These are phyloP conservation scores for Malassezia furfur DNA, from an alignment of 1,284 basidiomycete species.

Conservation along the genomic window DNA sequence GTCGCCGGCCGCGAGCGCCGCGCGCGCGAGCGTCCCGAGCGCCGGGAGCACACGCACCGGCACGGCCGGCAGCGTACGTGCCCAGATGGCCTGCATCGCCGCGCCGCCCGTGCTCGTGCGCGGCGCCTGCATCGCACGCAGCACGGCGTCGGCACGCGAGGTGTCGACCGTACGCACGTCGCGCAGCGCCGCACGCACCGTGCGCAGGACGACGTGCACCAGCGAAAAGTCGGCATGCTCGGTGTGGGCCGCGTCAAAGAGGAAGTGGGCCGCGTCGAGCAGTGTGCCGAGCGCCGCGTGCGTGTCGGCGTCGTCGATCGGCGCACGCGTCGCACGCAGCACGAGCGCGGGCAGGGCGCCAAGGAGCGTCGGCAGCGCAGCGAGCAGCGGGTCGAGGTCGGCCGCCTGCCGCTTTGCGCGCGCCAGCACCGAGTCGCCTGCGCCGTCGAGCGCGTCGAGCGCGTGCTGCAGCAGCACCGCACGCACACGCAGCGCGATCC, in stretches of 20 bases:
- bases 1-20: neutral
- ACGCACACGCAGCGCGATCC: neutral
- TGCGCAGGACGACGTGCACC: slow-evolving; percentile 49
- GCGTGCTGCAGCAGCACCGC: neutral
- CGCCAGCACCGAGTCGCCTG: neutral
- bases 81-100: slow-evolving; percentile 9
- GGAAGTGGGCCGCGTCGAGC: neutral
- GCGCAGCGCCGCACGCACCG: slow-evolving; percentile 20
- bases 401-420: neutral
- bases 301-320: neutral
- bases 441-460: neutral
- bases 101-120: slow-evolving; percentile 1
- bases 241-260: neutral
- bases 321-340: neutral
- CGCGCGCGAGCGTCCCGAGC: neutral
- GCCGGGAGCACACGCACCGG: neutral
- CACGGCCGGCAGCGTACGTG: neutral
- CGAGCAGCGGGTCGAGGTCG: neutral
- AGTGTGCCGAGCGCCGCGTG: neutral
- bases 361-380: slow-evolving; percentile 1
- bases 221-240: slow-evolving; percentile 49
- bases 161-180: neutral
- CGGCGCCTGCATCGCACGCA: slow-evolving; percentile 1
- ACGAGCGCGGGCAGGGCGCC: neutral
- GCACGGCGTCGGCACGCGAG: neutral